Percentiles rank a stretch among this genome's conserved stretches.
These are phyloP conservation scores for Alternaria metachromatica DNA, from an alignment of 2,329 filamentous ascomycete species.

Conservation along the genomic window DNA sequence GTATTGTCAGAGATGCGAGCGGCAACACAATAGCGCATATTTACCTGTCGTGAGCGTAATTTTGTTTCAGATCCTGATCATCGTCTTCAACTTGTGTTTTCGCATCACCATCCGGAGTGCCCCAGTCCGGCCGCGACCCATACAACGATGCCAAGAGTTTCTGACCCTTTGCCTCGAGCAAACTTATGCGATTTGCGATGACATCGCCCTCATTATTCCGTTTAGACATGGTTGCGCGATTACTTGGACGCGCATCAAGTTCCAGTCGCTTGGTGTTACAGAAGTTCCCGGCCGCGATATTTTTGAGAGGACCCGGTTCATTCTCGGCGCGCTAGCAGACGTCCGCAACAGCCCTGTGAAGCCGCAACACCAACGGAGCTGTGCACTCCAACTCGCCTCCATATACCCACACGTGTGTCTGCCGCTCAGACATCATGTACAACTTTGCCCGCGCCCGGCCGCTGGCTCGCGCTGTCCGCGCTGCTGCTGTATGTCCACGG, in stretches of 20 bases:
- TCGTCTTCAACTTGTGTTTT: slow-evolving; percentile 56
- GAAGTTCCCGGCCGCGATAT: slow-evolving; percentile 35
- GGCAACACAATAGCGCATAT: slow-evolving; percentile 9
- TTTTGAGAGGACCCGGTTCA: slow-evolving; percentile 37
- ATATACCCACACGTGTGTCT: slow-evolving; percentile 33
- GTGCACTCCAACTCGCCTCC: slow-evolving; percentile 23
- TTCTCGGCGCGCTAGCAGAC: slow-evolving; percentile 40
- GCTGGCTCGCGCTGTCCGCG: slow-evolving; percentile 79
- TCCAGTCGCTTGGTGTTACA: slow-evolving; percentile 15
- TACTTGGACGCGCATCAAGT: slow-evolving; percentile 4
- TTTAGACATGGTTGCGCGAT: slow-evolving; percentile 40
- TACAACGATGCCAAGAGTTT: slow-evolving; percentile 64
- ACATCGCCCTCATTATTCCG: slow-evolving; percentile 57
- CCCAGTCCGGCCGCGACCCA: slow-evolving; percentile 52
- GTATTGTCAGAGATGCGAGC: not conserved
- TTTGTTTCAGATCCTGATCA: slow-evolving; percentile 62
- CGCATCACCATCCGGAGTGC: slow-evolving; percentile 37
- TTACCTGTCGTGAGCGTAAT: slow-evolving; percentile 62
- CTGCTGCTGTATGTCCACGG: slow-evolving; percentile 70
- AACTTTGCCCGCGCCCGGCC: slow-evolving; percentile 79
- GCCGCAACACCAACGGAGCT: slow-evolving; percentile 26
- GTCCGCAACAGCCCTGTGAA: slow-evolving; percentile 38
- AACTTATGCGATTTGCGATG: slow-evolving; percentile 61
- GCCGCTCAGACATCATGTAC: slow-evolving; percentile 71
- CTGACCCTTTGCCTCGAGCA: slow-evolving; percentile 61